Conservation (phyloP, 805 yeast genomes). For the Candida parachauliodes region DNA sequence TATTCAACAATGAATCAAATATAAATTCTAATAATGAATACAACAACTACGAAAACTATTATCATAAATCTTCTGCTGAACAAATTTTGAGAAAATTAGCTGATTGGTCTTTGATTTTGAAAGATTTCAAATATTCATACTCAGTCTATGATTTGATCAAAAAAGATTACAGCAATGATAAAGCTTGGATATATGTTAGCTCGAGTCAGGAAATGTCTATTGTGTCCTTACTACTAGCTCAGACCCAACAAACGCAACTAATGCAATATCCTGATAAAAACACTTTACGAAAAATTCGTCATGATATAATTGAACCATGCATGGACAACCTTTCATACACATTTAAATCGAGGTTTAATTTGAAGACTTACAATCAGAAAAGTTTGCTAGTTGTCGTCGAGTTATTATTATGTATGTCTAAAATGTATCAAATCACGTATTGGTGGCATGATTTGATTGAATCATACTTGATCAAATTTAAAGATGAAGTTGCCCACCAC, state of each 20-base stretch:
- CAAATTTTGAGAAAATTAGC: slow-evolving; percentile 78
- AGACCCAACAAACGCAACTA: slow-evolving; percentile 35
- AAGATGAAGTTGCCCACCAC: slow-evolving; percentile 45
- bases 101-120: slow-evolving; percentile 88
- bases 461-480: slow-evolving; percentile 42
- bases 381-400: slow-evolving; percentile 68
- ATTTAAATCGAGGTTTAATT: slow-evolving; percentile 65
- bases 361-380: slow-evolving; percentile 68
- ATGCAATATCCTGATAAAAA: slow-evolving; percentile 29
- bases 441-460: slow-evolving; percentile 45
- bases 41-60: slow-evolving; percentile 52
- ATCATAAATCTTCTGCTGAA: slow-evolving; percentile 62
- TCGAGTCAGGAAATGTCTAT: slow-evolving; percentile 89
- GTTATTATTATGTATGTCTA: slow-evolving; percentile 51
- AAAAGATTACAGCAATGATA: slow-evolving; percentile 72
- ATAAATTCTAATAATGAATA: slow-evolving; percentile 25
- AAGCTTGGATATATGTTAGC: slow-evolving; percentile 78
- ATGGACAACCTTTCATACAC: slow-evolving; percentile 74
- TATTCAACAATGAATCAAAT: slow-evolving; percentile 30
- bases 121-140: slow-evolving; percentile 82
- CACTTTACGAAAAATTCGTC: slow-evolving; percentile 45
- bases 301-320: slow-evolving; percentile 54
- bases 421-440: slow-evolving; percentile 38
- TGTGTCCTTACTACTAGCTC: slow-evolving; percentile 62
- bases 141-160: slow-evolving; percentile 78